Evolutionary conservation across 1,284 basidiomycete species (phyloP), one percentile per base, ranked within the genome.

Genomic region (Ceratobasidium sp.): DNA sequence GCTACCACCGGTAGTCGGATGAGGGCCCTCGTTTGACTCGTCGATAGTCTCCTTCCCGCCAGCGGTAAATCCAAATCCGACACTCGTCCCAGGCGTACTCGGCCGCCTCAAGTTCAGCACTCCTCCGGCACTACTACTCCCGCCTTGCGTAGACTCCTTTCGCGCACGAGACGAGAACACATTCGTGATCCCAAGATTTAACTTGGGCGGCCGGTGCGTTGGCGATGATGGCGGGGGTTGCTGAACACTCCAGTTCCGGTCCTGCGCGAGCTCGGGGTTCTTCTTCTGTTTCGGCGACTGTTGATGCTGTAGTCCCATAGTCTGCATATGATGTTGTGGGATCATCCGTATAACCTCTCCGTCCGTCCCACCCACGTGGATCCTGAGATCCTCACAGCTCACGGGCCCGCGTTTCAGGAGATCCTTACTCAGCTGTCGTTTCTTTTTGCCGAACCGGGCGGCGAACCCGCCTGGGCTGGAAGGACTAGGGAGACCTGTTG

Each of bases 311-410:
- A 65, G 62, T 17, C 50, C 61, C 59, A 62, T 59, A n/a, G 74
- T 76, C 50, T 76, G 74, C 62, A 67, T 76, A 67, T 76, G 74
- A 28, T 76, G 74, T 33, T 76, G 74, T 3, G 74, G 48, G 17
- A 76, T 76, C 74, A 76, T 76, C 26, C 54, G 46, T 6, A 64
- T 33, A 0, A 62, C 7, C 28, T 71, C 69, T 28, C 67, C 67
- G 1, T 65, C 61, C 20, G 3, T 20, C 17, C 40, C 61, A 7
- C 17, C 64, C 44, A 65, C 46, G 23, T 48, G 44, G 38, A 65
- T 65, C 42, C 42, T 26, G 1, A 65, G 64, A 33, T 65, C 64
- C n/a, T 65, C 64, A n/a, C 64, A 65, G 23, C 64, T 65, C n/a
- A 48, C n/a, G 3, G 44, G 44, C 1, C 64, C 64, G 17, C 64